These are phyloP conservation scores for Nannochloris sp. DNA, from an alignment of 139 green algal species.

Conservation along the genomic window DNA sequence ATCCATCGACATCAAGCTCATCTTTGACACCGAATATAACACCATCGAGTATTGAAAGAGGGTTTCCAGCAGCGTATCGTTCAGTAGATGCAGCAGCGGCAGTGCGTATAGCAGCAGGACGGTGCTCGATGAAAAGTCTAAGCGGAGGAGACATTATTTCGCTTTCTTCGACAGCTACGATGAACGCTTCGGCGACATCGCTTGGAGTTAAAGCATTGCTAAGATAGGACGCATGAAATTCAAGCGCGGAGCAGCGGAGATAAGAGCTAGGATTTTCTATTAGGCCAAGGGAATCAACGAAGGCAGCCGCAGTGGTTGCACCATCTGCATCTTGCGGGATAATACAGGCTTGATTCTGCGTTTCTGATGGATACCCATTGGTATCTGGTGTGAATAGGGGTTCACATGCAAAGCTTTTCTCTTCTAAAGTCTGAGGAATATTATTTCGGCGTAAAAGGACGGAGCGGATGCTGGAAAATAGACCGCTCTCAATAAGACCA, in stretches of 20 bases:
- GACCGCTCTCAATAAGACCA: neutral
- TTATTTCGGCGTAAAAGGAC: neutral
- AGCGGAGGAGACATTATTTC: slow-evolving; percentile 24
- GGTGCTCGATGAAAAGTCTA: slow-evolving; percentile 16
- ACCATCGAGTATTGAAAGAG: slow-evolving; percentile 66
- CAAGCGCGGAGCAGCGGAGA: neutral
- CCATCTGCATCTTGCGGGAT: neutral
- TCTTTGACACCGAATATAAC: slow-evolving; percentile 84
- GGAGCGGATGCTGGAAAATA: neutral
- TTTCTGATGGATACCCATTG: neutral
- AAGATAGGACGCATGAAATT: slow-evolving; percentile 15
- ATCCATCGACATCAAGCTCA: slow-evolving; percentile 49
- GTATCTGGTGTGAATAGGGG: neutral
- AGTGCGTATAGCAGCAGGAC: slow-evolving; percentile 7
- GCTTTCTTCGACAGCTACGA: slow-evolving; percentile 14
- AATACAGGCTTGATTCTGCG: neutral
- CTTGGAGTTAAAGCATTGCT: slow-evolving; percentile 22
- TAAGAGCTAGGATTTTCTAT: neutral
- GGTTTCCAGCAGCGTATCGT: slow-evolving; percentile 18
- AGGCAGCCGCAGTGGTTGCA: neutral
- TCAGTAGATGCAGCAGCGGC: slow-evolving; percentile 8
- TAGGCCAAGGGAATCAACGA: no score
- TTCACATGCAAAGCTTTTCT: neutral
- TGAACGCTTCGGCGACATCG: slow-evolving; percentile 41
- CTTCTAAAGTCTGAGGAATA: neutral